Conservation (phyloP, 1,284 basidiomycete species). For the Cryptococcus floricola region DNA sequence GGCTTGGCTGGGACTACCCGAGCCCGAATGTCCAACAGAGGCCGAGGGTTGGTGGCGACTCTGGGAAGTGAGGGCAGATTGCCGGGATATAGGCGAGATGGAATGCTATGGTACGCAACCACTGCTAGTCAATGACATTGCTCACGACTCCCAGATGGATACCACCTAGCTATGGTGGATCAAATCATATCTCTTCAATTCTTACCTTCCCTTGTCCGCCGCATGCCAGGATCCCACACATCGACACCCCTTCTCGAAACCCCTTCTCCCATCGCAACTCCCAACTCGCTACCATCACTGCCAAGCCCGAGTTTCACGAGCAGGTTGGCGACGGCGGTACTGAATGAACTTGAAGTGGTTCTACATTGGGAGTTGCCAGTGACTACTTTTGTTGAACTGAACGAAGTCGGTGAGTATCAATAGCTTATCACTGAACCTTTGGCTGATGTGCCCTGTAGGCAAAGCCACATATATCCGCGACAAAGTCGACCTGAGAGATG, state of each 20-base stretch:
- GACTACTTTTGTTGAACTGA: conserved; percentile 46
- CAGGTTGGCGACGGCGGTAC: conserved; percentile 7
- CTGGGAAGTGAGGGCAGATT: conserved; percentile 44
- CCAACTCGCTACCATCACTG: background rate
- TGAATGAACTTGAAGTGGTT: conserved; percentile 31
- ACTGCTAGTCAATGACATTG: background rate
- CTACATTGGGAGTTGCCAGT: conserved; percentile 42
- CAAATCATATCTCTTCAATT: conserved; percentile 13
- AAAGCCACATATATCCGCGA: conserved; percentile 46
- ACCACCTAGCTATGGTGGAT: conserved; percentile 44
- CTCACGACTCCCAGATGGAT: conserved; percentile 29
- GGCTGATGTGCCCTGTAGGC: conserved; percentile 12
- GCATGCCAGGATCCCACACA: no score
- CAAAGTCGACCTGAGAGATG: conserved; percentile 41
- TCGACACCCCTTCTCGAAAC: background rate
- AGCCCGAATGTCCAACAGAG: background rate
- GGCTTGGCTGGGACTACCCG: conserved; percentile 18
- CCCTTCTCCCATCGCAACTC: background rate
- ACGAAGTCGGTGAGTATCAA: conserved; percentile 38
- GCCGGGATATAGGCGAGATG: conserved; percentile 45
- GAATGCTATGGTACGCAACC: conserved; percentile 41
- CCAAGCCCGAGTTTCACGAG: conserved; percentile 2
- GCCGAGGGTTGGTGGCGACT: conserved; percentile 38
- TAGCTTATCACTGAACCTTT: no score
- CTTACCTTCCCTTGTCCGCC: no score